These are phyloP conservation scores for Tetrahymena elliotti DNA, from an alignment of 73 alveolate genomes.

Conservation along the genomic window DNA sequence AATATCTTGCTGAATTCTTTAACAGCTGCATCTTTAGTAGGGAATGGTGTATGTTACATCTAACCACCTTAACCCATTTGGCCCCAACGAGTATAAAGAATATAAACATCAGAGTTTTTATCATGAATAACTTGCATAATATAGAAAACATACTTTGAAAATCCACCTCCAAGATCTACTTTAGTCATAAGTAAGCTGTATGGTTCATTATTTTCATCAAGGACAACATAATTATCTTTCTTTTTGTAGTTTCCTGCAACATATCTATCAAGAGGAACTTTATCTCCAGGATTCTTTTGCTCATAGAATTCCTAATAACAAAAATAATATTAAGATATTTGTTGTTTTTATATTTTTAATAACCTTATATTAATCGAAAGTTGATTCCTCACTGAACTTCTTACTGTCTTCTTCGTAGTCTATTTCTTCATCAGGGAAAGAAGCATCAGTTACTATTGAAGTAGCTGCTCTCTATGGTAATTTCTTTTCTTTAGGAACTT, in stretches of 20 bases:
- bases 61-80: slow-evolving; percentile 97
- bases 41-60: slow-evolving; percentile 89
- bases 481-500: not conserved
- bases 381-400: slow-evolving; percentile 39
- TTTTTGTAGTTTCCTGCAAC: not conserved
- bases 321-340: not conserved
- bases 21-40: slow-evolving; percentile 64
- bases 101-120: slow-evolving; percentile 79
- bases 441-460: not conserved
- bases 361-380: slow-evolving; percentile 33
- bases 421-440: slow-evolving; percentile 45
- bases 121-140: slow-evolving; percentile 90
- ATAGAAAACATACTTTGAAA: slow-evolving; percentile 92
- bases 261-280: not conserved
- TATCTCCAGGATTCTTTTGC: not conserved
- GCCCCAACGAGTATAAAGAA: slow-evolving; percentile 95
- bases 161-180: slow-evolving; percentile 90
- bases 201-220: slow-evolving; percentile 29
- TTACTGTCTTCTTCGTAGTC: slow-evolving; percentile 47
- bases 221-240: not conserved
- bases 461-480: slow-evolving; percentile 19
- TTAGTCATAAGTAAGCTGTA: slow-evolving; percentile 90
- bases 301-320: not conserved
- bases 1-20: slow-evolving; percentile 82
- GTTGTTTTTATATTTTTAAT: not conserved